Evolutionary conservation across 2,329 filamentous ascomycete species (phyloP).

Genomic region (Botrytis byssoidea): DNA sequence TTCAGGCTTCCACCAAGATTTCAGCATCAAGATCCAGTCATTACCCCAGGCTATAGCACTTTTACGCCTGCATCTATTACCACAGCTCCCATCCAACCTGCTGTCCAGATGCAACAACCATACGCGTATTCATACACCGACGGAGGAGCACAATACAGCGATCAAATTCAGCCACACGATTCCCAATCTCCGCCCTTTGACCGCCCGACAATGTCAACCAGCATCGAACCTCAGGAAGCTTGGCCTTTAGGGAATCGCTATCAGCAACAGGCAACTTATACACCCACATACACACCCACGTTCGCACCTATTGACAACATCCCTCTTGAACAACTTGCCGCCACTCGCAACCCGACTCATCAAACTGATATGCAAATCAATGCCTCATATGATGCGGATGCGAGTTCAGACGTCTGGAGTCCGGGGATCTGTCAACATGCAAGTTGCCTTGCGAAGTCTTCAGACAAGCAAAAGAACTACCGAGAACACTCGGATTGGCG

Average conservation of each 20-base stretch:
- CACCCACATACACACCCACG: neutral
- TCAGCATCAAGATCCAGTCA: neutral
- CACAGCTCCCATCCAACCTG: neutral
- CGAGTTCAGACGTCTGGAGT: neutral
- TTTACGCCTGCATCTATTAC: neutral
- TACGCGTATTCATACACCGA: neutral
- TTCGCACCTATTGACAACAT: neutral
- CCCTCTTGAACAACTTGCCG: neutral
- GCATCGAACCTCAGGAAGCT: neutral
- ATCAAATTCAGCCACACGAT: neutral
- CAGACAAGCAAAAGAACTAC: neutral
- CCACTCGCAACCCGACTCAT: accelerated
- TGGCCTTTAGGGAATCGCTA: neutral
- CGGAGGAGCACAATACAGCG: neutral
- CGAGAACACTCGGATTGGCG: neutral
- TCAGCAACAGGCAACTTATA: neutral
- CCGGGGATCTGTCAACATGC: neutral
- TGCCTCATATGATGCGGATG: neutral
- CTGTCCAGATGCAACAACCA: neutral
- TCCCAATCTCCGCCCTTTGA: neutral
- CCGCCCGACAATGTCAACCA: neutral
- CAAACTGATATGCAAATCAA: neutral
- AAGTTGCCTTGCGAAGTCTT: neutral
- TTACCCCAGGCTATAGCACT: neutral
- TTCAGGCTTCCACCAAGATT: neutral